Conservation (phyloP, 192 early-diverging fungal species). For the Gryganskiella cystojenkinii region DNA sequence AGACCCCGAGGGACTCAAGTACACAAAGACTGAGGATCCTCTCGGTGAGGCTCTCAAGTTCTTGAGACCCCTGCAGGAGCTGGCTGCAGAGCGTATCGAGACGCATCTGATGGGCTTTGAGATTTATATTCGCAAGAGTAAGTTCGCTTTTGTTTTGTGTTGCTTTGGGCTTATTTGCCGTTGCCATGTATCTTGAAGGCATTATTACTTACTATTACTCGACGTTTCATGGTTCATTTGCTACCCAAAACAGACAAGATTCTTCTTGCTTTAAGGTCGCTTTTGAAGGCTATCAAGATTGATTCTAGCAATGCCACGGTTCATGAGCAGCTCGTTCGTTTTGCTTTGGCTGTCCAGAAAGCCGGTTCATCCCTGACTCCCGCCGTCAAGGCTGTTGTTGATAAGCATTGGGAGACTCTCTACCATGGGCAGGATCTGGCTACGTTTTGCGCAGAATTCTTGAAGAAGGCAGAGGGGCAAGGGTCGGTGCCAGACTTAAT, state of each 20-base stretch:
- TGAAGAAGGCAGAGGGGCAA: constrained; percentile 14
- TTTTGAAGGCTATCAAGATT: constrained; percentile 62
- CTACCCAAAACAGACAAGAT: no score
- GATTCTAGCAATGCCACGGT: constrained; percentile 55
- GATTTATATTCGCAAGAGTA: constrained; percentile 75
- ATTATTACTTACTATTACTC: neutral
- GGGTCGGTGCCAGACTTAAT: constrained; percentile 34
- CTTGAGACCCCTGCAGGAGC: constrained; percentile 73
- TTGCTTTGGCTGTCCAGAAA: constrained; percentile 55
- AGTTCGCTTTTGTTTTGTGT: neutral
- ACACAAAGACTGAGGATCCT: constrained; percentile 69
- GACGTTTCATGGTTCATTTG: constrained; percentile 4
- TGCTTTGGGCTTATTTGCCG: neutral
- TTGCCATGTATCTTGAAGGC: neutral
- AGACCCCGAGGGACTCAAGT: constrained; percentile 80
- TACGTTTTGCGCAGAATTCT: constrained; percentile 13
- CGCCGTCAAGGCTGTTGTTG: constrained; percentile 34
- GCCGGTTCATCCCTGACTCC: constrained; percentile 21
- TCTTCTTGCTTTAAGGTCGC: constrained; percentile 70
- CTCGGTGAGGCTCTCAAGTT: constrained; percentile 83
- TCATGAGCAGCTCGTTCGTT: constrained; percentile 59
- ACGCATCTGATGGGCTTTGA: constrained; percentile 71
- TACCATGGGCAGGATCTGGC: constrained; percentile 21
- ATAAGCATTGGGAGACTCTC: constrained; percentile 38
- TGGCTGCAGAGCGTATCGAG: constrained; percentile 66